Conservation (phyloP, 495 filamentous ascomycete genomes). For the Aspergillus sclerotioniger region DNA sequence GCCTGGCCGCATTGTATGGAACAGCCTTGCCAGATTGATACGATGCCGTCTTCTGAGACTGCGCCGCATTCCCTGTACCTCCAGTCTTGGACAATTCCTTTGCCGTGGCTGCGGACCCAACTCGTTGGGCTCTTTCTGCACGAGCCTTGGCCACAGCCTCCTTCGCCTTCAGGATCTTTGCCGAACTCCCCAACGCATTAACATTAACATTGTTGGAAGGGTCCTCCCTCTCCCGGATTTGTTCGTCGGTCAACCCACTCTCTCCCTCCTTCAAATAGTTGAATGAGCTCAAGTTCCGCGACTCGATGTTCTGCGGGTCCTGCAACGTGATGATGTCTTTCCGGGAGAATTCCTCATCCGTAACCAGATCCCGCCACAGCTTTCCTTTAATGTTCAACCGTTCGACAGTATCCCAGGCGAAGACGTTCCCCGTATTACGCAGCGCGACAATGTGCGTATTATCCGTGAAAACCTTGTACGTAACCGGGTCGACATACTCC, state of each 20-base stretch:
- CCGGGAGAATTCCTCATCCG: constrained; percentile 80
- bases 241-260: constrained; percentile 61
- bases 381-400: constrained; percentile 96
- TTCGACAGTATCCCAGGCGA: constrained; percentile 92
- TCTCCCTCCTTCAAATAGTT: constrained; percentile 86
- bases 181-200: constrained; percentile 72
- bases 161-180: constrained; percentile 88
- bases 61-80: constrained; percentile 10
- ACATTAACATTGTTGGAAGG: constrained; percentile 66
- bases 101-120: constrained; percentile 23
- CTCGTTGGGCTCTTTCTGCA: constrained; percentile 49
- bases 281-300: constrained; percentile 82
- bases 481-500: constrained; percentile 94
- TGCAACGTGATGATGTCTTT: constrained; percentile 96
- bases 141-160: constrained; percentile 84
- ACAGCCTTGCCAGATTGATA: constrained; percentile 39
- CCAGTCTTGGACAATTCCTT: constrained; percentile 44
- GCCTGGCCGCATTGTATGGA: constrained; percentile 80
- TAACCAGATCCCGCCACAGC: constrained; percentile 90
- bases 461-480: constrained; percentile 95
- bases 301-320: constrained; percentile 88
- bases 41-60: constrained; percentile 24
- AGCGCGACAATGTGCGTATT: constrained; percentile 96
- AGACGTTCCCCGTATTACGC: constrained; percentile 87
- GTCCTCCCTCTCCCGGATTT: constrained; percentile 56